Evolutionary conservation across 331 rosid genomes (phyloP).

Genomic region (Pyrus hybrid): DNA sequence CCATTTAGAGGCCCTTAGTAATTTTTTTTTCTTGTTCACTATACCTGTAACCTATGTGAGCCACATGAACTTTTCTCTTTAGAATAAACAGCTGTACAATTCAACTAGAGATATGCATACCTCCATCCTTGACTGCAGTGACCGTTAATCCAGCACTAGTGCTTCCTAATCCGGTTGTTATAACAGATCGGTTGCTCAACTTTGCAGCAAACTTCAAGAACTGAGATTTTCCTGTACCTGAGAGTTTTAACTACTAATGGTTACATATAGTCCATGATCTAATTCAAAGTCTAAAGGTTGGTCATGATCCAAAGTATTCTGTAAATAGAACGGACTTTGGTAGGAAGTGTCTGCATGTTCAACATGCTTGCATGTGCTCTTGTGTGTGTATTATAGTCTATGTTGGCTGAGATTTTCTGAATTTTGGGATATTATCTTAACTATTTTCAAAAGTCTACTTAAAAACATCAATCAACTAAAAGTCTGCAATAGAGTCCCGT

Average conservation of each 20-base stretch:
- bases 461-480: neutral
- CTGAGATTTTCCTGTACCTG: constrained; percentile 95
- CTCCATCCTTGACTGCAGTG: constrained; percentile 96
- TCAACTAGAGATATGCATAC: constrained; percentile 18
- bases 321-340: neutral
- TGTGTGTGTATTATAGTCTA: neutral
- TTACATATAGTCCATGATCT: neutral
- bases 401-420: neutral
- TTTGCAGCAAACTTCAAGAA: constrained; percentile 91
- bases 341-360: neutral
- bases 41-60: neutral
- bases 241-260: neutral
- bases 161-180: constrained; percentile 96
- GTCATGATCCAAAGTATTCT: neutral
- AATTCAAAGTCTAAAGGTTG: neutral
- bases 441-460: neutral
- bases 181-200: constrained; percentile 87
- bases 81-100: neutral
- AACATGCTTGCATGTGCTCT: neutral
- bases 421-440: too few species aligned
- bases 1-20: too few species aligned
- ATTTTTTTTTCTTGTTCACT: neutral
- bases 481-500: neutral
- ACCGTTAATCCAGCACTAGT: constrained; percentile 96
- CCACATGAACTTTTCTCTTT: neutral